Evolutionary conservation across 2,329 filamentous ascomycete species (phyloP).

Genomic region (Diaporthe ilicicola): DNA sequence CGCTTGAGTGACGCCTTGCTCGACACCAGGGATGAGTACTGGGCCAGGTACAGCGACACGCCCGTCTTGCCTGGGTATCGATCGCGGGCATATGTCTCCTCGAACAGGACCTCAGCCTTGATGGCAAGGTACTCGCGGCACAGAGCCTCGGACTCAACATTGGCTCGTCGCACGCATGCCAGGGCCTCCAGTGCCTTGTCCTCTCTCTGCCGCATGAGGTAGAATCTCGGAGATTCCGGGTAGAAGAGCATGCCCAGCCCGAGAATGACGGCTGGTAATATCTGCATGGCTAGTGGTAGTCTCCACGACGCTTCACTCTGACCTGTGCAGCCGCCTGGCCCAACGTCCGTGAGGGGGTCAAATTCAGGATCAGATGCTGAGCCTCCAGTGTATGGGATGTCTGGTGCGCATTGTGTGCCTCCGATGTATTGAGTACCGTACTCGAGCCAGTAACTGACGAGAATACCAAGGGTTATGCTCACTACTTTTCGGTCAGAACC

Average conservation of each 20-base stretch:
- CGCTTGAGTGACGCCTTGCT: conserved; percentile 48
- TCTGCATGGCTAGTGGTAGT: conserved; percentile 59
- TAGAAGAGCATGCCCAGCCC: conserved; percentile 64
- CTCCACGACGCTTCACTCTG: conserved; percentile 55
- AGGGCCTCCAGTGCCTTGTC: conserved; percentile 43
- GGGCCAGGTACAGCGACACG: conserved; percentile 41
- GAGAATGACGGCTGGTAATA: conserved; percentile 64
- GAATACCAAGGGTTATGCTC: conserved; percentile 52
- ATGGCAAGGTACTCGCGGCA: conserved; percentile 46
- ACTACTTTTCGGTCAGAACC: conserved; percentile 35
- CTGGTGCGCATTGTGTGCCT: conserved; percentile 55
- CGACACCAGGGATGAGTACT: conserved; percentile 44
- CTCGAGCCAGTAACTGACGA: conserved; percentile 53
- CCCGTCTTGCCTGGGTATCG: conserved; percentile 43
- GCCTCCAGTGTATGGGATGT: conserved; percentile 55
- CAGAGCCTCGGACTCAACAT: conserved; percentile 42
- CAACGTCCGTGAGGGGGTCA: conserved; percentile 52
- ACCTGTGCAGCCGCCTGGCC: conserved; percentile 50
- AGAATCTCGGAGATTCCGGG: conserved; percentile 47
- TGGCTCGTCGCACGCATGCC: conserved; percentile 44
- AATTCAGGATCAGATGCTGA: conserved; percentile 48
- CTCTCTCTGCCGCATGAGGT: conserved; percentile 43
- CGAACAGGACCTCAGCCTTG: conserved; percentile 49
- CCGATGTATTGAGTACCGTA: conserved; percentile 52
- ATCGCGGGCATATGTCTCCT: conserved; percentile 41